These are phyloP conservation scores for Trypanosoma cruzi DNA, from an alignment of 208 protist species.

Conservation along the genomic window DNA sequence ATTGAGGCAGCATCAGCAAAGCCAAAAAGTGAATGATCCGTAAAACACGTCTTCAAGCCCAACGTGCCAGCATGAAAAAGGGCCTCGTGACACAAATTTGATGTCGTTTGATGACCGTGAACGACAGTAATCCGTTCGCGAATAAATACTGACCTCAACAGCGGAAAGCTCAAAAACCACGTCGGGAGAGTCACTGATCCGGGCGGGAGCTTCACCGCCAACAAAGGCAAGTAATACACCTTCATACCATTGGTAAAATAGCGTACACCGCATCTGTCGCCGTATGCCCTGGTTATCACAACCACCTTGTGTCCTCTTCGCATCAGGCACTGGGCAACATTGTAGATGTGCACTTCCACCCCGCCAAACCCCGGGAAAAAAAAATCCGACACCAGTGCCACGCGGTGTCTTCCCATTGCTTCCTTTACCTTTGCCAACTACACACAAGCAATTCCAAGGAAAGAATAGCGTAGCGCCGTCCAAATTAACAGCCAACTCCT, in stretches of 20 bases:
- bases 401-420: conserved; percentile 65
- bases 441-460: conserved; percentile 11
- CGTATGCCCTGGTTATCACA: conserved; percentile 96
- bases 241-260: conserved; percentile 97
- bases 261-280: conserved; percentile 93
- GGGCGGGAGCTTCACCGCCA: conserved; percentile 88
- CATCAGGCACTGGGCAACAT: conserved; percentile 96
- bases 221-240: conserved; percentile 97
- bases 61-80: conserved; percentile 96
- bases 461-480: not conserved
- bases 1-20: conserved; percentile 96
- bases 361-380: conserved; percentile 99
- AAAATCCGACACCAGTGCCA: conserved; percentile 97
- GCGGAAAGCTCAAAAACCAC: conserved; percentile 79
- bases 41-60: conserved; percentile 96
- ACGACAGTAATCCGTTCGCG: conserved; percentile 97
- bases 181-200: conserved; percentile 93
- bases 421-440: not conserved
- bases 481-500: not conserved
- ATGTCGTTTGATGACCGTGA: conserved; percentile 97
- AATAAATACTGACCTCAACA: conserved; percentile 95
- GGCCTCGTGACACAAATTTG: conserved; percentile 95
- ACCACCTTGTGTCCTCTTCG: conserved; percentile 96
- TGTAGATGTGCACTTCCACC: conserved; percentile 98
- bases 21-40: conserved; percentile 99